Percentiles rank a stretch among this genome's conserved stretches.
Evolutionary conservation across 768 basidiomycete species (phyloP).

Genomic region (Amanita fuliginea): DNA sequence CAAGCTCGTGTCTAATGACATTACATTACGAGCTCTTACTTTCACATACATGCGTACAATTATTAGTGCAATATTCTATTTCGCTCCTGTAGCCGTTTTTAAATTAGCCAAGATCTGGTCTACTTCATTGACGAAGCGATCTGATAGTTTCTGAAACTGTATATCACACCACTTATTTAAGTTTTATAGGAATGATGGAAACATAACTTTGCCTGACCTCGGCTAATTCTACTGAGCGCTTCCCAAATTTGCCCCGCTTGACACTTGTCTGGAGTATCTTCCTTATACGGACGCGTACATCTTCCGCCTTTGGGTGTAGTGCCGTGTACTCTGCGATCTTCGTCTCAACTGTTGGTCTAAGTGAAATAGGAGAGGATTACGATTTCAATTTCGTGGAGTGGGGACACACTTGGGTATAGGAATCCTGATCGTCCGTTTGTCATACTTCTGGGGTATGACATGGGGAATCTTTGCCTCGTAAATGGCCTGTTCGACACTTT

Average conservation of each 20-base stretch:
- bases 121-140: slow-evolving; percentile 50
- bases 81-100: slow-evolving; percentile 43
- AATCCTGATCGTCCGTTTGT: slow-evolving; percentile 63
- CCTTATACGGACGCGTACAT: slow-evolving; percentile 64
- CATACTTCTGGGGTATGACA: slow-evolving; percentile 60
- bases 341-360: slow-evolving; percentile 72
- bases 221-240: slow-evolving; percentile 58
- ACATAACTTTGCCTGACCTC: slow-evolving; percentile 36
- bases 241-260: slow-evolving; percentile 60
- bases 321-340: slow-evolving; percentile 41
- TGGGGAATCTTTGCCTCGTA: slow-evolving; percentile 69
- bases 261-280: slow-evolving; percentile 55
- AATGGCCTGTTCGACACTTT: slow-evolving; percentile 63
- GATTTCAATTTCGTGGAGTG: neutral
- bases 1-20: neutral
- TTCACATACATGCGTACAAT: neutral
- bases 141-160: slow-evolving; percentile 68
- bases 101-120: slow-evolving; percentile 54
- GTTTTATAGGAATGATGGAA: neutral
- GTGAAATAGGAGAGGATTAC: neutral
- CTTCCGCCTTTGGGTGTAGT: slow-evolving; percentile 61
- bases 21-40: neutral
- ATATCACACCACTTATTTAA: neutral
- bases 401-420: slow-evolving; percentile 62
- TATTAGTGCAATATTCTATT: slow-evolving; percentile 12